Percentiles rank a stretch among this genome's conserved stretches.
These are phyloP conservation scores for Coffea humblotiana DNA, from an alignment of 305 asterid genomes.

Conservation along the genomic window DNA sequence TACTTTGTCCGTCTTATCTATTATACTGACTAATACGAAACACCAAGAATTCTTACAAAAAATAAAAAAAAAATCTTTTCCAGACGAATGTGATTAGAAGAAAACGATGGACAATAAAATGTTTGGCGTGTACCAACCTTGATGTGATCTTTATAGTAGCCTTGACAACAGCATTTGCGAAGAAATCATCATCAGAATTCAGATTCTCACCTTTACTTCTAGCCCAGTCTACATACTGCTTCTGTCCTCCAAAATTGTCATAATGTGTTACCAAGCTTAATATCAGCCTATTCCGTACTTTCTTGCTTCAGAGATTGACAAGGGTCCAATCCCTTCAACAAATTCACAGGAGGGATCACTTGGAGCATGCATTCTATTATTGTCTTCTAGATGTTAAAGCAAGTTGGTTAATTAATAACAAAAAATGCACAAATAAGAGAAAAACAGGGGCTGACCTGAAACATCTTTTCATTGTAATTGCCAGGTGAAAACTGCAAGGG, in stretches of 20 bases:
- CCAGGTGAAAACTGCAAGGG: conserved; percentile 67
- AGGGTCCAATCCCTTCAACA: conserved; percentile 60
- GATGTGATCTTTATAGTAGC: conserved; percentile 54
- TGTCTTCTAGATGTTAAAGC: neutral
- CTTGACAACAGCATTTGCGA: conserved; percentile 43
- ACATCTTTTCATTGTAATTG: conserved; percentile 51
- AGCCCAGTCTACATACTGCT: conserved; percentile 72
- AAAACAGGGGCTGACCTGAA: conserved; percentile 40
- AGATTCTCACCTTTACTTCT: conserved; percentile 37
- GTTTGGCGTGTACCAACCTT: conserved; percentile 33
- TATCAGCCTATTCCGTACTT: conserved; percentile 53
- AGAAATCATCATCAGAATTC: conserved; percentile 60
- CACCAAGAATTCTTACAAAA: no score
- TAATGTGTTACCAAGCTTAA: conserved; percentile 58
- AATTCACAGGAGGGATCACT: neutral
- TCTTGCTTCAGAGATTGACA: conserved; percentile 55
- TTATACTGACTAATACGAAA: no score
- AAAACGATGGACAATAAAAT: neutral
- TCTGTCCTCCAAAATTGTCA: conserved; percentile 52
- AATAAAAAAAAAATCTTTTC: no score
- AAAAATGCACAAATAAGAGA: neutral
- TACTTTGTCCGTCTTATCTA: no score
- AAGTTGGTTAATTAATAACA: neutral
- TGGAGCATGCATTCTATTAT: neutral
- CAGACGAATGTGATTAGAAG: no score